Conservation (phyloP, 805 yeast species). For the Priceomyces haplophilus region DNA sequence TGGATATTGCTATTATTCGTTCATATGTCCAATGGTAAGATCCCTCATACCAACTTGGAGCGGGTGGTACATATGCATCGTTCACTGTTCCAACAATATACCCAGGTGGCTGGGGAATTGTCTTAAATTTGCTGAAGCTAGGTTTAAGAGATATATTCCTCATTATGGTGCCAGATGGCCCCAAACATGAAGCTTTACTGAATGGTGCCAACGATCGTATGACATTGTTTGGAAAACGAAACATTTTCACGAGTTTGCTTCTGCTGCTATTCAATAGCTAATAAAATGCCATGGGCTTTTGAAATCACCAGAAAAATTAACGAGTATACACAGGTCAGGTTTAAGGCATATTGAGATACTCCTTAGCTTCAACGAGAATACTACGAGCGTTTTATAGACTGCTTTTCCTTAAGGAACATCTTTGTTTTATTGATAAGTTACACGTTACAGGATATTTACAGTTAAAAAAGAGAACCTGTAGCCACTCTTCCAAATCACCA, state of each 20-base stretch:
- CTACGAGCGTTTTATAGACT: no score
- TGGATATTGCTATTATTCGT: slow-evolving; percentile 60
- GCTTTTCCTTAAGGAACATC: no score
- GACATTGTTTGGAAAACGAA: background rate
- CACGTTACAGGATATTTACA: background rate
- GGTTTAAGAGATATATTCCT: slow-evolving; percentile 30
- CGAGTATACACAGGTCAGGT: no score
- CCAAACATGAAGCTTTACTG: background rate
- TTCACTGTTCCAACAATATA: slow-evolving; percentile 89
- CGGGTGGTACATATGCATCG: slow-evolving; percentile 76
- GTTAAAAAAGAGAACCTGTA: background rate
- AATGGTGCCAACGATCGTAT: background rate
- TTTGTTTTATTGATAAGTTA: background rate
- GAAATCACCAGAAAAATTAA: no score
- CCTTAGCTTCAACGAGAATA: no score
- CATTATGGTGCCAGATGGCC: background rate
- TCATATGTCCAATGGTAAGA: slow-evolving; percentile 94
- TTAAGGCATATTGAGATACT: no score
- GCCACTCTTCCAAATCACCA: slow-evolving; percentile 25
- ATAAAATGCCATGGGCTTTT: no score
- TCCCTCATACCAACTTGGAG: slow-evolving; percentile 64
- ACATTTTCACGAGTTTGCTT: background rate
- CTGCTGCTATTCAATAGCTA: no score
- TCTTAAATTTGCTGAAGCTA: slow-evolving; percentile 48
- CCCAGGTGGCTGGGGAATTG: slow-evolving; percentile 83